A percentile compares a stretch with the other conserved stretches of the same genome.
Conservation (phyloP, 495 filamentous ascomycete species). For the Penicillium silybi region DNA sequence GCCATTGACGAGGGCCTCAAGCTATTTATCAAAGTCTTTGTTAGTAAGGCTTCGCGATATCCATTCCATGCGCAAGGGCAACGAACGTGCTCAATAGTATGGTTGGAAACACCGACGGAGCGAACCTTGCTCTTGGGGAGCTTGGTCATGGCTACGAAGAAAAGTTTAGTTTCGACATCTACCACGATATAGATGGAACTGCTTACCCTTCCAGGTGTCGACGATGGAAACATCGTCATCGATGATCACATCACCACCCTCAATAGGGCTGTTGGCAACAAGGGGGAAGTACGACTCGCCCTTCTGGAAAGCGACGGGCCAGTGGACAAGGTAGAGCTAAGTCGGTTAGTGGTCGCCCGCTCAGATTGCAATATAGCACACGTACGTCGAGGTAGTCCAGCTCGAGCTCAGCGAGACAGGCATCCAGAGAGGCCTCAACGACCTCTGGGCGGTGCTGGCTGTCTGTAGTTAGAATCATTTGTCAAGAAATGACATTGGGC, state of each 20-base stretch:
- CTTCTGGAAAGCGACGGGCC: conserved; percentile 46
- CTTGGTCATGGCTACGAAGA: conserved; percentile 40
- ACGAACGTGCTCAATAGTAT: conserved; percentile 42
- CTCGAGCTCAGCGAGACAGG: conserved; percentile 44
- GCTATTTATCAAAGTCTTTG: conserved; percentile 17
- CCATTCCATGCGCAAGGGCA: too few relatives aligned
- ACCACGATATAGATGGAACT: not conserved
- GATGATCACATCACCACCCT: conserved; percentile 40
- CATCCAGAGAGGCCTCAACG: conserved; percentile 44
- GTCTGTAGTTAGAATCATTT: conserved; percentile 1
- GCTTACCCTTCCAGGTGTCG: conserved; percentile 47
- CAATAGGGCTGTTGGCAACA: conserved; percentile 28
- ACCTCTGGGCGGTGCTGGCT: conserved; percentile 45
- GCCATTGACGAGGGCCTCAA: conserved; percentile 48
- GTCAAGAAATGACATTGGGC: not conserved
- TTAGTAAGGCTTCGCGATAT: conserved; percentile 1
- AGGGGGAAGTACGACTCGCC: conserved; percentile 44
- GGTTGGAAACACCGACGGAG: conserved; percentile 51
- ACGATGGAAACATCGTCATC: conserved; percentile 47
- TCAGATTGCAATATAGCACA: not conserved
- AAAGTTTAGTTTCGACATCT: not conserved
- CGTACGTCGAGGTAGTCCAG: conserved; percentile 48
- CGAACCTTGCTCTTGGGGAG: conserved; percentile 50
- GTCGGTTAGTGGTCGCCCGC: conserved; percentile 1
- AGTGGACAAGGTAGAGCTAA: conserved; percentile 51